Base-by-base conservation (phyloP, 2,329 filamentous ascomycete genomes). In the Fusarium hostae region DNA sequence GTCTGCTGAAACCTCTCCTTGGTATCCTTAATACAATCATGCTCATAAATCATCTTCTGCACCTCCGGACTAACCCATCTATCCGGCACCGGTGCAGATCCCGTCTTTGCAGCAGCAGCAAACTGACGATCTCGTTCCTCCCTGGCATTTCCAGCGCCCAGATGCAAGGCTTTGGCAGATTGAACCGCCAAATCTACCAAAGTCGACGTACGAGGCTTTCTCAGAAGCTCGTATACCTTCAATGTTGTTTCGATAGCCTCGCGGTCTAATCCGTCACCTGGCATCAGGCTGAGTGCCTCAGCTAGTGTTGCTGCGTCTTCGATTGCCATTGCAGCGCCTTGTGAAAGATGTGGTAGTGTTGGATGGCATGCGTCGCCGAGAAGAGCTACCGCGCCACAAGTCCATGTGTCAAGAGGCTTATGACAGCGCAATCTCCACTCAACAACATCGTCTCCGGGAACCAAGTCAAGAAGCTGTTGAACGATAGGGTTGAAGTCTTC, bases 61-160 rank as follows among this genome's bases (percentile, higher is more conserved):
- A 70, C 34, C 32, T 71, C 68, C 1, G 68, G 68, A 12, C 66
- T 70, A 5, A 63, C 68, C 68, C 68, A 71, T 10, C 56, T 70
- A 32, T 71, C 68, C 4, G 68, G 68, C 15, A 70, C 22, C 2
- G 66, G 52, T 6, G 41, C 34, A 5, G 24, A 30, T 2, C 22
- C n/a, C 3, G 8, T 62, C 50, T 34, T 41, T 1, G 63, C 50
- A 26, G 39, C 54, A 30, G 40, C 65, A 4, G 56, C 65, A n/a
- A 68, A 68, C 13, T 68, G 48, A 0, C 43, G 48, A 41, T 68
- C 65, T 1, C 65, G 32, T 20, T 68, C 55, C 13, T 71, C 58
- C 30, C 58, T 66, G 15, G 47, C 37, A 7, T 54, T 39, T 6
- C 66, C 66, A 9, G 54, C 51, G 2, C 43, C 66, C 6, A 58